phyloP scores from a whole-genome alignment of 1,284 basidiomycete species.

The Leccinum ponderosum region DNA sequence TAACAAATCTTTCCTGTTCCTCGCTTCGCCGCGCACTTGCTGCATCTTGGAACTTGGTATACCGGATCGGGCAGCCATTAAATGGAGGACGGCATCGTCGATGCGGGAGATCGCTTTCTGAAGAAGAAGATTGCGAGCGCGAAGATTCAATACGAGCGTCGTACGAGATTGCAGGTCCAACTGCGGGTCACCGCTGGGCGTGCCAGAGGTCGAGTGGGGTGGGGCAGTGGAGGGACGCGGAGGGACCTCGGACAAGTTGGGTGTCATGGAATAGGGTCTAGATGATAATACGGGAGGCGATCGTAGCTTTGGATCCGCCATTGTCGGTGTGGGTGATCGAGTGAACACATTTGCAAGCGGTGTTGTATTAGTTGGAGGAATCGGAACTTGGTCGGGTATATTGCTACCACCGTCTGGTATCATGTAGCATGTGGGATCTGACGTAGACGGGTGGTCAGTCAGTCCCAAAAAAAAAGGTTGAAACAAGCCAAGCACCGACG shows the following conservation, averaged over 20 bases:
- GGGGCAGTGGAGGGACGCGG: constrained; percentile 34
- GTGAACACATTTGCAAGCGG: constrained; percentile 23
- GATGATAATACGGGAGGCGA: constrained; percentile 6
- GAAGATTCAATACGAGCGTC: constrained; percentile 32
- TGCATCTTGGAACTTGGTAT: constrained; percentile 35
- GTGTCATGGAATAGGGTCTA: constrained; percentile 10
- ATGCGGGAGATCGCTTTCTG: constrained; percentile 35
- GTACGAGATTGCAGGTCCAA: constrained; percentile 19
- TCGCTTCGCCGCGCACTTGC: constrained; percentile 33
- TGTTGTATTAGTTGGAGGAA: constrained; percentile 8
- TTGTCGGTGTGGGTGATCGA: constrained; percentile 15
- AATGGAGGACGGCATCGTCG: constrained; percentile 33
- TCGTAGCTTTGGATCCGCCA: constrained; percentile 10
- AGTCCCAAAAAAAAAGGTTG: constrained; percentile 3
- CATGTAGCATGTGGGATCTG: constrained; percentile 33
- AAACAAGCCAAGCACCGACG: neutral
- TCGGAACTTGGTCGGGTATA: constrained; percentile 13
- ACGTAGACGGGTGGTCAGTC: neutral
- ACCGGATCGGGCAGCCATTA: constrained; percentile 35
- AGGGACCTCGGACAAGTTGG: constrained; percentile 17
- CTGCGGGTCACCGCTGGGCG: constrained; percentile 12
- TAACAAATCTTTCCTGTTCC: constrained; percentile 34
- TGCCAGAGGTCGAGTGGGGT: constrained; percentile 21
- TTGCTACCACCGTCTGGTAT: constrained; percentile 21
- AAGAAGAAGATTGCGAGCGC: constrained; percentile 34